These are phyloP conservation scores for Alternaria solani DNA, from an alignment of 2,329 filamentous ascomycete species.

Conservation along the genomic window DNA sequence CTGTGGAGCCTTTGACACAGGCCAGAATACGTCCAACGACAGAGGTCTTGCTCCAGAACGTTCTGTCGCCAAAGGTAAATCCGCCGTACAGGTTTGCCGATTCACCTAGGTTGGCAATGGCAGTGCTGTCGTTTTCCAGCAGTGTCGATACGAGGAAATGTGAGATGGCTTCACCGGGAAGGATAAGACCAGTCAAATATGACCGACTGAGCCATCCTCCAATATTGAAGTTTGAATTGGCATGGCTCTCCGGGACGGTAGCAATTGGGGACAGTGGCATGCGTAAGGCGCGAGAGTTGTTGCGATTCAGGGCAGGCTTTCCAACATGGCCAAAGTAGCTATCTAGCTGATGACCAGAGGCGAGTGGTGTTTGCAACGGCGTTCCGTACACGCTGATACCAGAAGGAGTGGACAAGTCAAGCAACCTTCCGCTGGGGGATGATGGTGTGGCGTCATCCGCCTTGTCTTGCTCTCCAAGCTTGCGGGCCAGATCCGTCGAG, in stretches of 20 bases:
- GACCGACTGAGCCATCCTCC: slow-evolving; percentile 65
- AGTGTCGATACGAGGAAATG: slow-evolving; percentile 65
- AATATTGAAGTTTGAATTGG: slow-evolving; percentile 38
- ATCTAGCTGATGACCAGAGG: slow-evolving; percentile 35
- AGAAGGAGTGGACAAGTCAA: slow-evolving; percentile 39
- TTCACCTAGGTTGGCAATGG: slow-evolving; percentile 59
- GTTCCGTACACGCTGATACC: slow-evolving; percentile 50
- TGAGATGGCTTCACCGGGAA: slow-evolving; percentile 62
- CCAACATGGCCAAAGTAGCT: slow-evolving; percentile 48
- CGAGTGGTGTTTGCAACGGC: slow-evolving; percentile 49
- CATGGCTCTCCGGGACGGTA: slow-evolving; percentile 17
- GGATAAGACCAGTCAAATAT: slow-evolving; percentile 63
- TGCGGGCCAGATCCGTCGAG: slow-evolving; percentile 48
- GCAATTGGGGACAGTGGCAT: slow-evolving; percentile 41
- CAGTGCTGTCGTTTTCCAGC: slow-evolving; percentile 62
- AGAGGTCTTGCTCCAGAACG: slow-evolving; percentile 66
- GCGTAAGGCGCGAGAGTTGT: slow-evolving; percentile 40
- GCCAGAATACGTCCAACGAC: slow-evolving; percentile 64
- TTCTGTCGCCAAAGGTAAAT: slow-evolving; percentile 59
- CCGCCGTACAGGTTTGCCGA: slow-evolving; percentile 63
- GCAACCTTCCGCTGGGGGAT: slow-evolving; percentile 32
- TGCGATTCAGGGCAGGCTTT: slow-evolving; percentile 35
- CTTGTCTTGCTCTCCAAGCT: slow-evolving; percentile 39
- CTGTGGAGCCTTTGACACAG: slow-evolving; percentile 53
- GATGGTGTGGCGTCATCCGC: slow-evolving; percentile 21